Evolutionary conservation across 208 protist species (phyloP), one percentile per base, ranked within the genome.

Genomic region (Acanthamoeba royreba): DNA sequence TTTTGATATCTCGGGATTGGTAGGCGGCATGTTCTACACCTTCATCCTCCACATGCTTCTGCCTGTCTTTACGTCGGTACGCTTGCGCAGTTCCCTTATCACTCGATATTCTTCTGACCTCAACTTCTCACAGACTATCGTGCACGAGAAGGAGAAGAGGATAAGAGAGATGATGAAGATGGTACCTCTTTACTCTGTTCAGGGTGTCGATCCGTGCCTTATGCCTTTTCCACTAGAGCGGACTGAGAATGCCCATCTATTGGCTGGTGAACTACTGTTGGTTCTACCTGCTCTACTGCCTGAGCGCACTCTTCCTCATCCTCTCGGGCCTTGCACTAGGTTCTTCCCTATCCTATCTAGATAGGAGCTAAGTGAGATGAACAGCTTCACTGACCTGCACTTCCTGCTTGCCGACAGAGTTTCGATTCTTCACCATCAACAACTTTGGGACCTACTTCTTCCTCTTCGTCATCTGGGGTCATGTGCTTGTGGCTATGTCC

Each of bases 141-240:
- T 93, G 28, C 58, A 93, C 33, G 86, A 94, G 33, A 94, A 94
- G 52, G 93, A 94, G 46, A 19, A 93, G 9, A 0, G 72, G 8
- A 52, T 94, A 2, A 0, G 85, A 9, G 85, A 94, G 72, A 89
- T 93, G 31, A 95, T 95, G 93, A 93, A 93, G 72, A 93, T 95
- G 87, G 87, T 92, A 53, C 31, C 58, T 79, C 38, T 7, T 19
- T 15, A 3, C 3, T 63, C 85, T 13, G 31, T 19, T 35, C 5
- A 87, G 33, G 5, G 79, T 58, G 1, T 1, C 38, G 42, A 22
- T 90, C 33, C 1, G 31, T 90, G 13, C 8, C 52, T 31, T 8
- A 2, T 31, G 15, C 25, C 4, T n/a, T 35, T 33, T 0, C 25
- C 2, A 31, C n/a, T 33, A 92, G 87, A 92, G 69, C 58, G 93